Conservation (phyloP, 108 stramenopile genomes). For the Nitzschia putrida region DNA sequence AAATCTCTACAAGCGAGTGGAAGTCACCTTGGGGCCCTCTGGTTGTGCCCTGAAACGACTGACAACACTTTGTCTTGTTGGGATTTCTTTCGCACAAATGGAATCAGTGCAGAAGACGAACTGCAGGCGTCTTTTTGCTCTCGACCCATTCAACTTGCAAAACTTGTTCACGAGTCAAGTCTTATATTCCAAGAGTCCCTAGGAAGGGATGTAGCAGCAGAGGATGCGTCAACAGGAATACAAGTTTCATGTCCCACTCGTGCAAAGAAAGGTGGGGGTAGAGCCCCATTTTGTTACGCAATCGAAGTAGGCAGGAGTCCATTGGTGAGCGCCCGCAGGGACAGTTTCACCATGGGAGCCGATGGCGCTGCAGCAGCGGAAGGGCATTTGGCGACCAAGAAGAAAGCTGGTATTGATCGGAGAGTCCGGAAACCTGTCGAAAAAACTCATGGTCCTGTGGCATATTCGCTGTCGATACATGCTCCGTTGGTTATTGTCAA, state of each 20-base stretch:
- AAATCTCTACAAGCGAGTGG: constrained; percentile 65
- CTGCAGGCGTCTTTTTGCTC: constrained; percentile 57
- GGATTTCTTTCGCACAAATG: constrained; percentile 28
- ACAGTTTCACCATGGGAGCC: constrained; percentile 8
- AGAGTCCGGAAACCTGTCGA: constrained; percentile 21
- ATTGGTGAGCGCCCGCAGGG: constrained; percentile 33
- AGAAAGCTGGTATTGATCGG: constrained; percentile 9
- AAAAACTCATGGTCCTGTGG: constrained; percentile 68
- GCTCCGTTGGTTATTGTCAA: constrained; percentile 94
- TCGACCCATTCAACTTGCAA: constrained; percentile 75
- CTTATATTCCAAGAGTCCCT: constrained; percentile 51
- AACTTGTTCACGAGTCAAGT: constrained; percentile 79
- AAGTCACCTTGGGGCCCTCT: constrained; percentile 73
- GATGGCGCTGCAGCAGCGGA: background rate
- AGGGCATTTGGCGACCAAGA: background rate
- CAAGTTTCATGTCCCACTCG: constrained; percentile 68
- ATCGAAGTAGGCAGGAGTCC: constrained; percentile 86
- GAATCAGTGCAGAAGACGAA: constrained; percentile 12
- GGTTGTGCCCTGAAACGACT: constrained; percentile 64
- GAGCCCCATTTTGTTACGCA: constrained; percentile 80
- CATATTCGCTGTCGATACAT: constrained; percentile 85
- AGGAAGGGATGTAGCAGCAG: constrained; percentile 49
- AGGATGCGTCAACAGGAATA: constrained; percentile 64
- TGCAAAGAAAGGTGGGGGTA: constrained; percentile 22
- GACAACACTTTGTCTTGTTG: constrained; percentile 26